Evolutionary conservation across 805 yeast genomes (phyloP).

Genomic region (Candida tammaniensis): DNA sequence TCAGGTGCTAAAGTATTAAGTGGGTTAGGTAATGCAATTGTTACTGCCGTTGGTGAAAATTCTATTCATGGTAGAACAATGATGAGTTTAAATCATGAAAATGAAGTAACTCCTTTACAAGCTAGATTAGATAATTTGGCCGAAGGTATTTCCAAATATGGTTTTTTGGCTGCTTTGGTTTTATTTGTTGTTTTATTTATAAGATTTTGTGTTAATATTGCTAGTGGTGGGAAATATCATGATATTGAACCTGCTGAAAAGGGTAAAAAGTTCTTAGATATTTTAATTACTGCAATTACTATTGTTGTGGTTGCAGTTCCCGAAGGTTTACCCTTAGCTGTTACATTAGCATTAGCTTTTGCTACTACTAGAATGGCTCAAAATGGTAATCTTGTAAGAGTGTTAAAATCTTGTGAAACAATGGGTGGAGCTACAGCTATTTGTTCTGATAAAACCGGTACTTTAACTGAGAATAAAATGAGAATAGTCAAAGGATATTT

Average conservation of each 20-base stretch:
- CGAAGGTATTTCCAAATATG: slow-evolving; percentile 93
- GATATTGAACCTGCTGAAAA: slow-evolving; percentile 61
- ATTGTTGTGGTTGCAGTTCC: slow-evolving; percentile 98
- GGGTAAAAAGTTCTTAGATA: slow-evolving; percentile 80
- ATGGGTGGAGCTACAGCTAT: slow-evolving; percentile 99
- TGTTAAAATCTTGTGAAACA: slow-evolving; percentile 90
- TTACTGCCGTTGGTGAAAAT: slow-evolving; percentile 86
- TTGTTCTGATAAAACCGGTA: slow-evolving; percentile 97
- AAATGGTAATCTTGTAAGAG: slow-evolving; percentile 94
- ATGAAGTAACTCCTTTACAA: slow-evolving; percentile 88
- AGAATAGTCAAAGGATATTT: slow-evolving; percentile 76
- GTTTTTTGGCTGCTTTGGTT: slow-evolving; percentile 79
- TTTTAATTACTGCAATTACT: slow-evolving; percentile 87
- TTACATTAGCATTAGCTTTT: slow-evolving; percentile 92
- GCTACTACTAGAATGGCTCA: slow-evolving; percentile 98
- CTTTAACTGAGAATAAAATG: slow-evolving; percentile 93
- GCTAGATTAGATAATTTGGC: slow-evolving; percentile 78
- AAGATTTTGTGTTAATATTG: slow-evolving; percentile 64
- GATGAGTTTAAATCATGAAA: slow-evolving; percentile 71
- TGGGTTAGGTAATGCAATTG: slow-evolving; percentile 83
- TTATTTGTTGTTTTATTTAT: slow-evolving; percentile 77
- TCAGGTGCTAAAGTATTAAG: slow-evolving; percentile 87
- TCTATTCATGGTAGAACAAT: slow-evolving; percentile 92
- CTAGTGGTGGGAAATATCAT: slow-evolving; percentile 47
- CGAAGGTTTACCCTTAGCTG: slow-evolving; percentile 97